Evolutionary conservation across 495 filamentous ascomycete species (phyloP).

Genomic region (Durotheca rogersii): DNA sequence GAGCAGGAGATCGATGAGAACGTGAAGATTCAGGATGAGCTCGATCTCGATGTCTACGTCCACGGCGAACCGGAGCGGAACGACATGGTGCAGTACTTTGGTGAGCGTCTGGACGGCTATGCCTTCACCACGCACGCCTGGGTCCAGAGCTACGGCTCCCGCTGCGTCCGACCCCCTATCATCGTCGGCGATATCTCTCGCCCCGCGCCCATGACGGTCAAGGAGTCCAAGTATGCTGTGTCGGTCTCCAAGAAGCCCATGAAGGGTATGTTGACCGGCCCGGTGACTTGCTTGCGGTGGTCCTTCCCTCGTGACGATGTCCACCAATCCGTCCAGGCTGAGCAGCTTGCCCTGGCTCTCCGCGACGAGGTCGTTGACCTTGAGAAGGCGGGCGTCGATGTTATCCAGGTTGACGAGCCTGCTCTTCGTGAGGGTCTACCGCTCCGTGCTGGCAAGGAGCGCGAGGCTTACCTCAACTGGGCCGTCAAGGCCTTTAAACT

Average conservation of each 20-base stretch:
- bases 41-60: conserved; percentile 92
- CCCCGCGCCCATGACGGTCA: conserved; percentile 96
- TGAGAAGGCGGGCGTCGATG: conserved; percentile 89
- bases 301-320: conserved; percentile 99
- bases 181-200: conserved; percentile 98
- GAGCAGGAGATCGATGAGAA: conserved; percentile 93
- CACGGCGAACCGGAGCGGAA: conserved; percentile 99
- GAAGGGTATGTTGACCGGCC: conserved; percentile 99
- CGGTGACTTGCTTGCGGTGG: conserved; percentile 97
- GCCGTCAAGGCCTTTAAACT: conserved; percentile 97
- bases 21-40: conserved; percentile 95
- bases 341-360: conserved; percentile 96
- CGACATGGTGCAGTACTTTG: conserved; percentile 99
- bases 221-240: conserved; percentile 98
- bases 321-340: conserved; percentile 96
- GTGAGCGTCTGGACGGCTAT: conserved; percentile 93
- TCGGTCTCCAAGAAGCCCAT: conserved; percentile 96
- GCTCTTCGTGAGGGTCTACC: conserved; percentile 98
- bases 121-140: conserved; percentile 98
- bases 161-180: conserved; percentile 96
- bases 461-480: conserved; percentile 93
- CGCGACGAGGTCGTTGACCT: conserved; percentile 98
- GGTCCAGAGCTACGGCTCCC: conserved; percentile 97
- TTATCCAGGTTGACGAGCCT: conserved; percentile 99
- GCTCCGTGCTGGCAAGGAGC: conserved; percentile 86